phyloP scores from a whole-genome alignment of 345 rosid species.

The Eucalyptus cloeziana region DNA sequence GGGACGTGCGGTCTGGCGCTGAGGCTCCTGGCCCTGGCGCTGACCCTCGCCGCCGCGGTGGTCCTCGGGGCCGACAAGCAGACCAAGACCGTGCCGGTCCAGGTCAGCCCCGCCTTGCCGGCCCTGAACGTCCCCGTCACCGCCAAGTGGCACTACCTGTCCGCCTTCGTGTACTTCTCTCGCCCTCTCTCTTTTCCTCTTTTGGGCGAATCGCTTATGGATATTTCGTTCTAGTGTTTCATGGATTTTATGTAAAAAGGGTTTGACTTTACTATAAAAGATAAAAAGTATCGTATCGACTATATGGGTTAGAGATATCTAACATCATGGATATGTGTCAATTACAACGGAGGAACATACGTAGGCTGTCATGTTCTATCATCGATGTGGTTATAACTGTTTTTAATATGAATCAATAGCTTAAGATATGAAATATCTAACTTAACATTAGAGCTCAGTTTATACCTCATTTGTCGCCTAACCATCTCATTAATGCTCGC shows the following conservation, averaged over 20 bases:
- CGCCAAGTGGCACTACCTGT: conserved; percentile 45
- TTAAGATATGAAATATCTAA: not conserved
- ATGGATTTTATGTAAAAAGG: not conserved
- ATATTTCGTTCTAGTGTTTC: not conserved
- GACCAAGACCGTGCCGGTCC: conserved; percentile 19
- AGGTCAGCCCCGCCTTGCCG: conserved; percentile 28
- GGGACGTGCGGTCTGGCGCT: conserved; percentile 5
- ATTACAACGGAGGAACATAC: too few relatives aligned
- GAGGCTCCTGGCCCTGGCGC: conserved; percentile 33
- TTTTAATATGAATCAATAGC: not conserved
- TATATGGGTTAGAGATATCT: too few relatives aligned
- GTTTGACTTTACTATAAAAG: not conserved
- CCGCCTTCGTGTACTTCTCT: conserved; percentile 50
- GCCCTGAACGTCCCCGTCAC: conserved; percentile 26
- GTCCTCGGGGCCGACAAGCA: conserved; percentile 43
- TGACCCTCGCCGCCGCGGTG: conserved; percentile 34
- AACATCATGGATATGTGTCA: too few relatives aligned
- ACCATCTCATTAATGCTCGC: not conserved
- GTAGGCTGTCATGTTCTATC: too few relatives aligned
- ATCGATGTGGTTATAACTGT: not conserved
- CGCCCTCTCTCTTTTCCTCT: not conserved
- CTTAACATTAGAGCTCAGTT: not conserved
- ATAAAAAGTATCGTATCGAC: not conserved
- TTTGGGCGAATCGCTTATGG: not conserved
- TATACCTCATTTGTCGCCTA: not conserved